These are phyloP conservation scores for Vicia villosa DNA, from an alignment of 306 rosid genomes.

Conservation along the genomic window DNA sequence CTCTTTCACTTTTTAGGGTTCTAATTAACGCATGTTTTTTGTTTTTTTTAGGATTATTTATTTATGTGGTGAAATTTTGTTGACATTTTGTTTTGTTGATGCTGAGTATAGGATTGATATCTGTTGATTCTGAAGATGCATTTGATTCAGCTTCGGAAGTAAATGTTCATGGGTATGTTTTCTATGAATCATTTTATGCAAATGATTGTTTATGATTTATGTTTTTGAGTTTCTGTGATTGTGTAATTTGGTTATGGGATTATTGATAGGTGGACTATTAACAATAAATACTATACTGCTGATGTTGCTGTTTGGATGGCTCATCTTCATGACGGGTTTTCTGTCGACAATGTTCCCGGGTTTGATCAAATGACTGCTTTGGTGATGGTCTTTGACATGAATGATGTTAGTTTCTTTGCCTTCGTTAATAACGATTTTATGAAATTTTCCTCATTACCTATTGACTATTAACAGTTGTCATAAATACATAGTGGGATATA, in stretches of 20 bases:
- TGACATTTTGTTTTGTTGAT: conserved; percentile 12
- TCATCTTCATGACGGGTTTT: conserved; percentile 66
- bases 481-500: neutral
- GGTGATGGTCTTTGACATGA: conserved; percentile 85
- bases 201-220: conserved; percentile 19
- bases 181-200: neutral
- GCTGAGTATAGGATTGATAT: conserved; percentile 59
- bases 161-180: conserved; percentile 67
- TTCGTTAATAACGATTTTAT: neutral
- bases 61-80: conserved; percentile 20
- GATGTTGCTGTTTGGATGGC: conserved; percentile 79
- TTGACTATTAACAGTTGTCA: neutral
- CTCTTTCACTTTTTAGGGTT: conserved; percentile 47
- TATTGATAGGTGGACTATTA: conserved; percentile 69
- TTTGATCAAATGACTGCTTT: conserved; percentile 62
- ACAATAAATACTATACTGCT: conserved; percentile 79
- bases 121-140: conserved; percentile 62
- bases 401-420: conserved; percentile 68
- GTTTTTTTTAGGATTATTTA: neutral
- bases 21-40: too few species aligned
- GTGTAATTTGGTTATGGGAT: conserved; percentile 17
- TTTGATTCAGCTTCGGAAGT: conserved; percentile 61
- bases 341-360: conserved; percentile 48
- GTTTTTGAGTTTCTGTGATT: too few species aligned
- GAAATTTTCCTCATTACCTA: neutral